Evolutionary conservation across 495 filamentous ascomycete genomes (phyloP), one percentile per base, ranked within the genome.

Genomic region (Alectoria sarmentosa): DNA sequence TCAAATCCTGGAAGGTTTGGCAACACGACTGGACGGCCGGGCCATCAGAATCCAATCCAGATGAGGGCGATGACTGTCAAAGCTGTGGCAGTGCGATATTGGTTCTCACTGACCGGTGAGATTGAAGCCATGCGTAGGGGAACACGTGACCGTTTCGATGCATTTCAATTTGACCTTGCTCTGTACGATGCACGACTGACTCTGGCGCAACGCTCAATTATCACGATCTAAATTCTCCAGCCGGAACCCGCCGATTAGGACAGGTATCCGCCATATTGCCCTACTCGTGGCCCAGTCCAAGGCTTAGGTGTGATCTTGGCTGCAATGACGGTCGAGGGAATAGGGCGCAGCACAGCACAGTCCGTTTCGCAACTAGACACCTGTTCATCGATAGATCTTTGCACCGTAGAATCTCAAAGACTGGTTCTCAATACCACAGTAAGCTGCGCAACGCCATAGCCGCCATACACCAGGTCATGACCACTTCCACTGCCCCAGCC

Each of bases 401-500:
- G 55, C 10, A 44, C 38, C 38, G 13, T 14, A 58, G 13, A 48
- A 17, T 26, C 13, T 64, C n/a, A 64, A 42, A 34, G 39, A 17
- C 52, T 37, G 15, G 7, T 9, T 34, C 30, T 28, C 23, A 60
- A 26, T 46, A 42, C n/a, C 42, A 44, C 23, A 3, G 3, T 38
- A 23, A 64, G 34, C 39, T 48, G 52, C 38, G 54, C 39, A 57
- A 26, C 37, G 52, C 52, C 30, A 57, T n/a, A 58, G 62, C 62
- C 62, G 52, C 26, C 62, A 38, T 42, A 21, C 42, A 28, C 62
- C 38, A 44, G 39, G 28, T 7, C 58, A 60, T 15, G 26, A 44
- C 58, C 52, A 58, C 28, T 48, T 41, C 52, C 52, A 64, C 52
- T 41, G 62, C 62, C 62, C 42, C 62, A 32, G 54, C 49, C 54